Evolutionary conservation across 441 rosid genomes (phyloP).

Genomic region (Geranium incanum): DNA sequence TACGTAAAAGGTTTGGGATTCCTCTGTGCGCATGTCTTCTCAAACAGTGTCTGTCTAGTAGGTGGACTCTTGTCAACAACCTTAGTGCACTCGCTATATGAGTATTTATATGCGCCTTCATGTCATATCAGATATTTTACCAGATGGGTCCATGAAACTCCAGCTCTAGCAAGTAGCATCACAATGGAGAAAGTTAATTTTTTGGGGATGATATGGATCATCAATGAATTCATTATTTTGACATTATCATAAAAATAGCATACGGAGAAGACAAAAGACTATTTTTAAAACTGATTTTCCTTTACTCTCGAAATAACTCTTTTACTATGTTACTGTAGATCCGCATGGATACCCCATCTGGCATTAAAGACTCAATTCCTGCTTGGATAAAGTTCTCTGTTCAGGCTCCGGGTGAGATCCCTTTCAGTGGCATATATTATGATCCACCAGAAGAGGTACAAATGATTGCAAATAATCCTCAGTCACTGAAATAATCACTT

Average conservation of each 20-base stretch:
- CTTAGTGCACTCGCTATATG: neutral
- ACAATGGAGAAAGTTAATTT: neutral
- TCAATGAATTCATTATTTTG: neutral
- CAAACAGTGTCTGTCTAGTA: too few species aligned
- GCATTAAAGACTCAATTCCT: constrained; percentile 92
- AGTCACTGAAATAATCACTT: neutral
- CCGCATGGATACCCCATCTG: constrained; percentile 93
- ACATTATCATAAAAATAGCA: neutral
- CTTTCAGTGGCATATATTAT: constrained; percentile 88
- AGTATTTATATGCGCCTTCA: neutral
- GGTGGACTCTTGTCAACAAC: too few species aligned
- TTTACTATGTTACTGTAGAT: constrained; percentile 44
- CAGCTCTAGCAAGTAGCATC: neutral
- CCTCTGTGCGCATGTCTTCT: too few species aligned
- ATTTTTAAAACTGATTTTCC: constrained; percentile 11
- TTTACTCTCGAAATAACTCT: constrained; percentile 3
- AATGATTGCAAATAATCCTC: neutral
- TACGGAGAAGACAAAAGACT: neutral
- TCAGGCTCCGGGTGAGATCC: constrained; percentile 88
- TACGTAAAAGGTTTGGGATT: too few species aligned
- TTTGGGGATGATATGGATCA: neutral
- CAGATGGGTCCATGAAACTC: neutral
- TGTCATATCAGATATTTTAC: neutral
- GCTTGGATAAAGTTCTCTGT: constrained; percentile 98
- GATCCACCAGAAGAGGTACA: constrained; percentile 90